Percentiles rank a stretch among this genome's conserved stretches.
These are phyloP conservation scores for Solanum clarkiae DNA, from an alignment of 257 asterid species.

Conservation along the genomic window DNA sequence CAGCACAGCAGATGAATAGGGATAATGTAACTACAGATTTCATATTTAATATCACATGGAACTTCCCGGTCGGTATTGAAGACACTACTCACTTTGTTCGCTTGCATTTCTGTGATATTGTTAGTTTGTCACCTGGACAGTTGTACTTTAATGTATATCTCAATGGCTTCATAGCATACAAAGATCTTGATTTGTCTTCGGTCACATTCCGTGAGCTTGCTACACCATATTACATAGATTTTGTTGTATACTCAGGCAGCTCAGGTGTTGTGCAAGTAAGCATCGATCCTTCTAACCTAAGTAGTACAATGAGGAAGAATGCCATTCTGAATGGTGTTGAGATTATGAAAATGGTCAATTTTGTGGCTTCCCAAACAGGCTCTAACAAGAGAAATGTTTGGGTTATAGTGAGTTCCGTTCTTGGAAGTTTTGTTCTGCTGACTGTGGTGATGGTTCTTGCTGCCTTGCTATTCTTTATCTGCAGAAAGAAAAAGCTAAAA, in stretches of 20 bases:
- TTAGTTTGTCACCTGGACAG: constrained; percentile 31
- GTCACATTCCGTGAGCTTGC: constrained; percentile 32
- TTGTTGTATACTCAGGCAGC: constrained; percentile 26
- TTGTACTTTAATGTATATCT: constrained; percentile 41
- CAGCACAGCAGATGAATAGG: constrained; percentile 33
- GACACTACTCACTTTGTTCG: constrained; percentile 39
- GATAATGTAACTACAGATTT: constrained; percentile 15
- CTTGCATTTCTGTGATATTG: constrained; percentile 77
- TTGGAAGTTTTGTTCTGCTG: constrained; percentile 29
- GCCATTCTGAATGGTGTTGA: constrained; percentile 78
- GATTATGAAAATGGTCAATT: constrained; percentile 53
- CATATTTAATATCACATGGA: constrained; percentile 66
- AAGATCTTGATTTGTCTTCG: constrained; percentile 11
- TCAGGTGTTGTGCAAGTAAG: constrained; percentile 28
- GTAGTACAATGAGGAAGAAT: constrained; percentile 41
- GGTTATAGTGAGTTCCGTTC: constrained; percentile 27
- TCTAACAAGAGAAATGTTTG: constrained; percentile 18
- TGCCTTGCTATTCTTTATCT: constrained; percentile 8
- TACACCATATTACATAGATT: constrained; percentile 47
- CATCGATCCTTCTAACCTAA: constrained; percentile 40
- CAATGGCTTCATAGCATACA: constrained; percentile 13
- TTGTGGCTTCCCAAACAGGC: constrained; percentile 1
- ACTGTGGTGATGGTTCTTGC: constrained; percentile 8
- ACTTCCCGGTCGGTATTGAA: constrained; percentile 34
- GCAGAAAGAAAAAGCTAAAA: constrained; percentile 23